These are phyloP conservation scores for Otatea glauca DNA, from an alignment of 176 grass and related monocot genomes.

Conservation along the genomic window DNA sequence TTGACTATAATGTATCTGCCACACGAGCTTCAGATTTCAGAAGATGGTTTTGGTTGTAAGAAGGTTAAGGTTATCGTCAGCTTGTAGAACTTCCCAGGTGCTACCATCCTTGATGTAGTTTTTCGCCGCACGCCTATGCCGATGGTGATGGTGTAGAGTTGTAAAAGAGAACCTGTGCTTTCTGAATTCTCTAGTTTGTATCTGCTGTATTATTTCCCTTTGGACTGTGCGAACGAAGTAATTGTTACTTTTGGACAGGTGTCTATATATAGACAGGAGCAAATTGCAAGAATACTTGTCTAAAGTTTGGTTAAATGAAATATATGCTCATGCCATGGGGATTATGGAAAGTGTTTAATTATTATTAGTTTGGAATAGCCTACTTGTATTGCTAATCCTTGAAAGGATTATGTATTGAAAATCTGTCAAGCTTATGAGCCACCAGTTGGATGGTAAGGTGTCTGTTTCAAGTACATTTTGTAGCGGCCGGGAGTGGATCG, in stretches of 20 bases:
- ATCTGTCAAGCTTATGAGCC: no score
- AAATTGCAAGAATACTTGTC: not conserved
- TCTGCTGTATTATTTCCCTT: constrained; percentile 43
- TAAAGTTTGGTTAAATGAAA: constrained; percentile 1
- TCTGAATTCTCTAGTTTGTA: constrained; percentile 40
- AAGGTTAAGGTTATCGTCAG: constrained; percentile 33
- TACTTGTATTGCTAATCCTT: not conserved
- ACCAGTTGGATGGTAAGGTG: no score
- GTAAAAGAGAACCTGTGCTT: constrained; percentile 41
- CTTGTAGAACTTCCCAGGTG: constrained; percentile 39
- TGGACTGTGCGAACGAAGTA: constrained; percentile 18
- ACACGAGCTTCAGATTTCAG: constrained; percentile 39
- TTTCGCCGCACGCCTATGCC: constrained; percentile 30
- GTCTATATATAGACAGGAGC: constrained; percentile 15
- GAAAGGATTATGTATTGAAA: not conserved
- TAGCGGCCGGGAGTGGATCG: no score
- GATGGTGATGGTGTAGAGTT: constrained; percentile 51
- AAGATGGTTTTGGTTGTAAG: constrained; percentile 47
- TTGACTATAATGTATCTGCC: constrained; percentile 44
- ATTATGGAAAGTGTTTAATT: not conserved
- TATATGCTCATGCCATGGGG: not conserved
- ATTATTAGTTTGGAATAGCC: not conserved
- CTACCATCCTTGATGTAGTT: constrained; percentile 7
- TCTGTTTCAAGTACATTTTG: no score
- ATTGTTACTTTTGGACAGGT: constrained; percentile 33